phyloP scores from a whole-genome alignment of 1,284 basidiomycete genomes.

The Cutaneotrichosporon sp. region DNA sequence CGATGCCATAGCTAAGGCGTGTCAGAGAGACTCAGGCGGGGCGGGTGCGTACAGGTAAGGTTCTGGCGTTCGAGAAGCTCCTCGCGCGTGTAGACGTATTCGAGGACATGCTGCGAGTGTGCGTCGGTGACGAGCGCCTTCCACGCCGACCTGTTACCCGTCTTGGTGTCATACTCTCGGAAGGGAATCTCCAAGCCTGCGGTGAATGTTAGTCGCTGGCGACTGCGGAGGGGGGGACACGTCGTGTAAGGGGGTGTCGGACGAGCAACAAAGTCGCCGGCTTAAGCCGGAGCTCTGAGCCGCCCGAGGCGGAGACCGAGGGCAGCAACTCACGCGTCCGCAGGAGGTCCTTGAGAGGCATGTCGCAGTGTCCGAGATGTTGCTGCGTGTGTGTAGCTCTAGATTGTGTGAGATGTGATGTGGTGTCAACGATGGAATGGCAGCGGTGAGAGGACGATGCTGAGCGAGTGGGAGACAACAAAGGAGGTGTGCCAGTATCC shows the following conservation, averaged over 20 bases:
- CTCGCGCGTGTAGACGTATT: conserved; percentile 83
- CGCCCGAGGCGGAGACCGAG: no score
- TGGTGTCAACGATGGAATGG: not conserved
- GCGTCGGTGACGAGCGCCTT: conserved; percentile 96
- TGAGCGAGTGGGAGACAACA: no score
- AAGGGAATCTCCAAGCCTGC: conserved; percentile 43
- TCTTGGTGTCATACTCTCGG: conserved; percentile 46
- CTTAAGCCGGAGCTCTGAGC: no score
- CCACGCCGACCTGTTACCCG: conserved; percentile 53
- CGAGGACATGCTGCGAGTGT: conserved; percentile 76
- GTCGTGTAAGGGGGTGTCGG: no score
- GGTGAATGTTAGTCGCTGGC: not conserved
- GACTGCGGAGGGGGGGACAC: not conserved
- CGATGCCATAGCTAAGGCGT: conserved; percentile 47
- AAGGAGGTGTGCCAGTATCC: no score
- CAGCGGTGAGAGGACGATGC: not conserved
- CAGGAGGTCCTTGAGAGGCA: conserved; percentile 44
- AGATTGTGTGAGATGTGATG: no score
- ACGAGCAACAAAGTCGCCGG: no score
- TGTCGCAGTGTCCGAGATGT: conserved; percentile 12
- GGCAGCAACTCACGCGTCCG: conserved; percentile 43
- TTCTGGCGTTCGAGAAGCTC: conserved; percentile 83
- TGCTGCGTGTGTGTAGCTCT: no score
- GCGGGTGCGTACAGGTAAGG: conserved; percentile 67
- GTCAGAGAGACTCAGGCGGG: conserved; percentile 16